Base-by-base conservation (phyloP, 768 basidiomycete genomes). In the Suillus variegatus region DNA sequence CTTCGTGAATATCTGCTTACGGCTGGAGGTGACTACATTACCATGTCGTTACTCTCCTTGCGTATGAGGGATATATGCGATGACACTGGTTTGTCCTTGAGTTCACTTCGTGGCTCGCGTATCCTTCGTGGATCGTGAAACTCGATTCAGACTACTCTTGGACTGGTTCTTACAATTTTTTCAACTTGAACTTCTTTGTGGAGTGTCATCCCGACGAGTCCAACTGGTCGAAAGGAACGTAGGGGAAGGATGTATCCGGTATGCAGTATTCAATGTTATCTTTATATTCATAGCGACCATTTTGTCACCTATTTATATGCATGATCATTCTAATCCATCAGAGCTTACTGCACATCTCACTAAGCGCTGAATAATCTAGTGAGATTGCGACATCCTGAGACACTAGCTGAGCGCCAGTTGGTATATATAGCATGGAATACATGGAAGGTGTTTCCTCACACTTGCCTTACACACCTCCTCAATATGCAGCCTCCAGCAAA, bases 101-200 rank as follows among this genome's bases (percentile, higher is more conserved):
- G 75, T 76, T 63, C 71, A 64, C 65, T 75, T 76, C 66, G 75
- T 67, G 58, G 74, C 69, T 60, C 73, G 38, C 49, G 69, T 57
- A 64, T 58, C 36, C 54, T 63, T 20, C 13, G 64, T 47, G 64
- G 28, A 66, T 20, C 35, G 75, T 69, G 72, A 61, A 75, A 75
- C 75, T 70, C 74, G 72, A 74, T 74, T 75, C 74, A 75, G 74
- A 77, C 72, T 75, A 68, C 55, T 67, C 65, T 67, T 41, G 65
- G 43, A n/a, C 66, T 66, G 66, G 65, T 62, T 52, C 58, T 60
- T 63, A 57, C 18, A n/a, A 55, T 14, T 66, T 64, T 66, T 54
- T 8, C 36, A 38, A 8, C 51, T 46, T 54, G 54, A 44, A 41
- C 49, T 65, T 51, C 58, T 65, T 67, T 38, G 64, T n/a, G 64